A percentile compares a stretch with the other conserved stretches of the same genome.
Evolutionary conservation across 2,329 filamentous ascomycete genomes (phyloP).

Genomic region (Lasiodiplodia gonubiensis): DNA sequence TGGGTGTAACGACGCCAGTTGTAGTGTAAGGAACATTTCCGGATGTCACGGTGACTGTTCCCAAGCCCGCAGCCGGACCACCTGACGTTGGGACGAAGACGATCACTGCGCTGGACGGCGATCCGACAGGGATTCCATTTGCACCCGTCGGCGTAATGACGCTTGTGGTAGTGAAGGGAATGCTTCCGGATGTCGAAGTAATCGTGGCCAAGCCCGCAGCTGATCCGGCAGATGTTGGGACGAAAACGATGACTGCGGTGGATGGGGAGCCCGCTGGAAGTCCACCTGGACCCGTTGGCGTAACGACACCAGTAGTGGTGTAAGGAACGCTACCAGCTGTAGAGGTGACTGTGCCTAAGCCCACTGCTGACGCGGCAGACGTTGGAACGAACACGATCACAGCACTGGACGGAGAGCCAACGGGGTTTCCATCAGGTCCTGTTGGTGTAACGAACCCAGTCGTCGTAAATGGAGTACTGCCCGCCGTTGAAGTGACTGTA

Average conservation of each 20-base stretch:
- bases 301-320: background rate
- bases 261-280: background rate
- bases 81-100: background rate
- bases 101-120: background rate
- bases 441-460: background rate
- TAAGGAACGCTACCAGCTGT: background rate
- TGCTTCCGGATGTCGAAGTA: background rate
- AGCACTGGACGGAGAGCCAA: no score
- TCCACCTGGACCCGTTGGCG: no score
- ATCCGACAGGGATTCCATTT: no score
- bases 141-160: background rate
- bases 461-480: background rate
- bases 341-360: no score
- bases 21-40: background rate
- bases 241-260: background rate
- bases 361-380: no score
- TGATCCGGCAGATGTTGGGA: background rate
- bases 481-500: background rate
- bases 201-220: background rate
- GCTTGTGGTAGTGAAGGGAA: background rate
- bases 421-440: no score
- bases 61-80: background rate
- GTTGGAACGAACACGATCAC: no score
- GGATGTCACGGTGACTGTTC: background rate
- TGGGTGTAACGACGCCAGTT: background rate